Percentiles rank a stretch among this genome's conserved stretches.
Conservation (phyloP, 176 grass and related monocot genomes). For the Pharus latifolius region DNA sequence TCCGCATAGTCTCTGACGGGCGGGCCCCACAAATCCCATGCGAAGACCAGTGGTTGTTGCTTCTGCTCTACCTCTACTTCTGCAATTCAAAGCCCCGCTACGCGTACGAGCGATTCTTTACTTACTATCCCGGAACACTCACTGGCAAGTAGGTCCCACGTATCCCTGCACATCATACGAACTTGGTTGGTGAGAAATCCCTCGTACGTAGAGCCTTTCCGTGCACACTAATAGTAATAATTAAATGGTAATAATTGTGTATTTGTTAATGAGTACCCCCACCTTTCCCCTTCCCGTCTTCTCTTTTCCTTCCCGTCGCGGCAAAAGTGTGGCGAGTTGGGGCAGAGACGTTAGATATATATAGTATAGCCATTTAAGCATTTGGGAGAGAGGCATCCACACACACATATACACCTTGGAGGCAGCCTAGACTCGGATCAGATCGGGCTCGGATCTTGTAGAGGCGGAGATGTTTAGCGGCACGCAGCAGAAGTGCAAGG, state of each 20-base stretch:
- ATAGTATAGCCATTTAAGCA: too few relatives aligned
- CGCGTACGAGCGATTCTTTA: too few relatives aligned
- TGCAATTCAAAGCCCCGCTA: too few relatives aligned
- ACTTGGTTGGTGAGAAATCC: background rate
- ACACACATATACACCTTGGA: too few relatives aligned
- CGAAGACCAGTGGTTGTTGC: background rate
- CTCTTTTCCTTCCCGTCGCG: constrained; percentile 25
- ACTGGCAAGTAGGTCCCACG: background rate
- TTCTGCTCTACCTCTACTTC: background rate
- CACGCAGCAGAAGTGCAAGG: constrained; percentile 81
- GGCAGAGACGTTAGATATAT: constrained; percentile 1
- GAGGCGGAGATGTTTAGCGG: constrained; percentile 38
- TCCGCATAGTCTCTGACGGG: background rate
- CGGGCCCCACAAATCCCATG: background rate
- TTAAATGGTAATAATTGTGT: constrained; percentile 9
- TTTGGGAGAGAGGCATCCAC: too few relatives aligned
- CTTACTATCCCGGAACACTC: too few relatives aligned
- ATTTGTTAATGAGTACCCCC: background rate
- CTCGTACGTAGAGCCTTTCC: background rate
- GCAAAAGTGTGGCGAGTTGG: constrained; percentile 27
- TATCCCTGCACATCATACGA: accelerated
- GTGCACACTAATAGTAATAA: background rate
- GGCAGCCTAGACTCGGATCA: background rate
- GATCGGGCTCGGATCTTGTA: constrained; percentile 18
- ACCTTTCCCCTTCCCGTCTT: background rate